phyloP scores from a whole-genome alignment of 2,329 filamentous ascomycete species.

The Pestalotiopsis sp. region DNA sequence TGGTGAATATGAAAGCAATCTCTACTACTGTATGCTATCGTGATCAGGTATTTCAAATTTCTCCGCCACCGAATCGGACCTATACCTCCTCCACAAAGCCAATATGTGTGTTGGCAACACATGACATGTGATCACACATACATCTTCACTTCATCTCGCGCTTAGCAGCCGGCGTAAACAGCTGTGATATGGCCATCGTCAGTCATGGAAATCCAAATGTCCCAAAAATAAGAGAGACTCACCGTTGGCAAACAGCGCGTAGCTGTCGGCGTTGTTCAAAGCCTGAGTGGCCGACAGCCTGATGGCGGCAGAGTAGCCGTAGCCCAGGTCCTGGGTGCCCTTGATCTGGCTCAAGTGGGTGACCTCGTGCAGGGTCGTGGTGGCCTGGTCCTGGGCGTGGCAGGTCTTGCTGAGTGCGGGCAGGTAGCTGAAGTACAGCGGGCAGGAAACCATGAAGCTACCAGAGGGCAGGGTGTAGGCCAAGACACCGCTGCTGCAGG shows the following conservation, averaged over 20 bases:
- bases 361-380: slow-evolving; percentile 67
- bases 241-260: slow-evolving; percentile 50
- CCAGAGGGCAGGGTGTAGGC: slow-evolving; percentile 62
- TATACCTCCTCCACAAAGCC: background rate
- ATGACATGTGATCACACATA: background rate
- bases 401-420: slow-evolving; percentile 52
- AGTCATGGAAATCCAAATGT: slow-evolving; percentile 36
- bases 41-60: background rate
- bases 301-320: slow-evolving; percentile 54
- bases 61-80: background rate
- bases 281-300: slow-evolving; percentile 51
- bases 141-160: background rate
- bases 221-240: slow-evolving; percentile 65
- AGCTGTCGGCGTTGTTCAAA: slow-evolving; percentile 68
- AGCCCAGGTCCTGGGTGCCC: slow-evolving; percentile 61
- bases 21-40: background rate
- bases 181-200: slow-evolving; percentile 36
- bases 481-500: slow-evolving; percentile 49
- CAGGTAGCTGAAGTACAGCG: slow-evolving; percentile 59
- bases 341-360: slow-evolving; percentile 63
- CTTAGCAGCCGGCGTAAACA: slow-evolving; percentile 21
- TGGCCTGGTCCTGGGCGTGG: slow-evolving; percentile 68
- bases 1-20: too few species aligned
- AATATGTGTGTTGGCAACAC: background rate
- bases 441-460: slow-evolving; percentile 65